A percentile compares a stretch with the other conserved stretches of the same genome.
phyloP scores from a whole-genome alignment of 2,329 filamentous ascomycete species.

The Ceratocystis papillata region DNA sequence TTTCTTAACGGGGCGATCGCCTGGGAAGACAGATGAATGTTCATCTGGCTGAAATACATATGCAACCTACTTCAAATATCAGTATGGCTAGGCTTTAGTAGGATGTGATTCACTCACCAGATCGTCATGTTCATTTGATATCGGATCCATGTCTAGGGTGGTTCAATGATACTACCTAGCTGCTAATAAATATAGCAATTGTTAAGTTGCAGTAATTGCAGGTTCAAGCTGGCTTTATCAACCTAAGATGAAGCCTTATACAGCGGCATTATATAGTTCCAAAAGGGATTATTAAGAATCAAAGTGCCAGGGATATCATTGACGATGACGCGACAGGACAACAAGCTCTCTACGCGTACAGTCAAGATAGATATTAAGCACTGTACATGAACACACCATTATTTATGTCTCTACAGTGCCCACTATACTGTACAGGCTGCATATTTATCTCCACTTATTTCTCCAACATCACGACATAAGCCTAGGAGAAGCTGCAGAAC shows the following conservation, averaged over 20 bases:
- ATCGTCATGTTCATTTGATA: constrained; percentile 23
- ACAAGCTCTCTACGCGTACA: constrained; percentile 15
- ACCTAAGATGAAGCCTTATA: neutral
- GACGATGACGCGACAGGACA: constrained; percentile 4
- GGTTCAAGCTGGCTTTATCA: too few species aligned
- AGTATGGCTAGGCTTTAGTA: constrained; percentile 18
- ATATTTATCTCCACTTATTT: neutral
- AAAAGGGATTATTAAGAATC: neutral
- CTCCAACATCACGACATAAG: neutral
- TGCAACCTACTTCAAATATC: constrained; percentile 39
- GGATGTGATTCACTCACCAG: constrained; percentile 17
- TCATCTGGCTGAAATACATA: constrained; percentile 50
- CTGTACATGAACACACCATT: neutral
- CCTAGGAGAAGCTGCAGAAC: too few species aligned
- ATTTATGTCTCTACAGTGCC: neutral
- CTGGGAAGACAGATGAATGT: constrained; percentile 29
- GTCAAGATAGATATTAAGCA: neutral
- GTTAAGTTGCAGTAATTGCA: too few species aligned
- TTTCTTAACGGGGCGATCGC: constrained; percentile 43
- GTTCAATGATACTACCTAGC: neutral
- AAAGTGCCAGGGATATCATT: too few species aligned
- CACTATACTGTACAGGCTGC: neutral
- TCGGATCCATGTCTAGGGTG: constrained; percentile 17
- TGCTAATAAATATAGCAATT: neutral
- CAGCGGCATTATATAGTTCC: too few species aligned